Evolutionary conservation across 1,284 basidiomycete species (phyloP), one percentile per base, ranked within the genome.

Genomic region (Ceratobasidium sp.): DNA sequence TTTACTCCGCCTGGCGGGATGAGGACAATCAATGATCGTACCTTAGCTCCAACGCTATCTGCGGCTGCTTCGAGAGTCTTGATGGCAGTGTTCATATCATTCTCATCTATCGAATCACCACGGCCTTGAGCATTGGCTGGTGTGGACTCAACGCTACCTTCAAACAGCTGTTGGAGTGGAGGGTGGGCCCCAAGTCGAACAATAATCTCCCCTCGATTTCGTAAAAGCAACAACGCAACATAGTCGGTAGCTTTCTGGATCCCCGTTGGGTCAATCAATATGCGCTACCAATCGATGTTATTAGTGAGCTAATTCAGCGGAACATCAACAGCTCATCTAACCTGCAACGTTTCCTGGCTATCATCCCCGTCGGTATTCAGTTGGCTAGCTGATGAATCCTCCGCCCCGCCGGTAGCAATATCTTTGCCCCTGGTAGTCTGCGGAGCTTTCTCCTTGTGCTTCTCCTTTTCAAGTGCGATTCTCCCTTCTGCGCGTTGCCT

Each of bases 41-140:
- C 77, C 73, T 80, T 78, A 26, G 75, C 73, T 72, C 77, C 73
- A 72, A 79, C 75, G 35, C 77, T 79, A 59, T 79, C 79, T 73
- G 63, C 58, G 50, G 59, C 49, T 4, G 41, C 32, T 18, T 62
- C 59, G 18, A 72, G 47, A 8, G 49, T 32, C 26, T 71, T 64
- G 26, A 74, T 83, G 1, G 91, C 91, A 66, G 82, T 81, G 79
- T 88, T 85, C 75, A 88, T 82, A 75, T 95, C 92, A 77, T 91
- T 88, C 30, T 89, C 88, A 7, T 86, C 86, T 77, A 88, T 78
- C 28, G 81, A 82, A 79, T 81, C 84, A 72, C 80, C 73, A 11
- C 54, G 52, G n/a, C 32, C n/a, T 30, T 61, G 70, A 2, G 26
- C 35, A 50, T 71, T 57, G n/a, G 44, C 41, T n/a, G 63, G 46